Evolutionary conservation across 2,329 filamentous ascomycete genomes (phyloP).

Genomic region (Venturia nashicola): DNA sequence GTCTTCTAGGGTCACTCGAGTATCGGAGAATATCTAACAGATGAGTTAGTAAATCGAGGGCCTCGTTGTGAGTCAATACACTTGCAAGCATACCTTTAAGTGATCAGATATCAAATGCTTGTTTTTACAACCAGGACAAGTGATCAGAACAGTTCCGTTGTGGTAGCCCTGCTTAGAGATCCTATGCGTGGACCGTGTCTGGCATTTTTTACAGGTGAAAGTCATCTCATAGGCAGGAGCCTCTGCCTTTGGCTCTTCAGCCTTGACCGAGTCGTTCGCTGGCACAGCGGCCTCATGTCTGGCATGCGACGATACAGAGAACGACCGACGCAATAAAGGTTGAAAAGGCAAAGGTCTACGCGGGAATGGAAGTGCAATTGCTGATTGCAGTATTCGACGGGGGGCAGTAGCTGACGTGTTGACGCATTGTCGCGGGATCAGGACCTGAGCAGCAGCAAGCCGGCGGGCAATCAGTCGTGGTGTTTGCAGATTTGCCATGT

Average conservation of each 20-base stretch:
- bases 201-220: slow-evolving; percentile 87
- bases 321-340: slow-evolving; percentile 16
- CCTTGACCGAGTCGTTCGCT: slow-evolving; percentile 22
- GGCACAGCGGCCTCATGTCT: slow-evolving; percentile 23
- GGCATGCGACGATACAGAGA: slow-evolving; percentile 12
- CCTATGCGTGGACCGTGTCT: slow-evolving; percentile 65
- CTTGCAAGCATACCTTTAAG: slow-evolving; percentile 40
- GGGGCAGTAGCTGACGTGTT: neutral
- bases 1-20: slow-evolving; percentile 60
- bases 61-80: neutral
- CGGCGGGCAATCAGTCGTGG: neutral
- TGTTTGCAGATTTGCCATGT: neutral
- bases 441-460: neutral
- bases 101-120: slow-evolving; percentile 90
- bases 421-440: neutral
- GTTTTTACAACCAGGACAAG: slow-evolving; percentile 75
- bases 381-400: slow-evolving; percentile 10
- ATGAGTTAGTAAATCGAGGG: neutral
- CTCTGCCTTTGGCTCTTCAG: slow-evolving; percentile 9
- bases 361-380: slow-evolving; percentile 17
- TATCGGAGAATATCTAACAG: slow-evolving; percentile 55
- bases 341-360: neutral
- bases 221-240: slow-evolving; percentile 70
- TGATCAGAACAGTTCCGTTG: slow-evolving; percentile 75
- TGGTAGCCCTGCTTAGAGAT: slow-evolving; percentile 95